Percentiles rank a stretch among this genome's conserved stretches.
Conservation (phyloP, 164 flowering plant genomes). For the Buxus sempervirens region DNA sequence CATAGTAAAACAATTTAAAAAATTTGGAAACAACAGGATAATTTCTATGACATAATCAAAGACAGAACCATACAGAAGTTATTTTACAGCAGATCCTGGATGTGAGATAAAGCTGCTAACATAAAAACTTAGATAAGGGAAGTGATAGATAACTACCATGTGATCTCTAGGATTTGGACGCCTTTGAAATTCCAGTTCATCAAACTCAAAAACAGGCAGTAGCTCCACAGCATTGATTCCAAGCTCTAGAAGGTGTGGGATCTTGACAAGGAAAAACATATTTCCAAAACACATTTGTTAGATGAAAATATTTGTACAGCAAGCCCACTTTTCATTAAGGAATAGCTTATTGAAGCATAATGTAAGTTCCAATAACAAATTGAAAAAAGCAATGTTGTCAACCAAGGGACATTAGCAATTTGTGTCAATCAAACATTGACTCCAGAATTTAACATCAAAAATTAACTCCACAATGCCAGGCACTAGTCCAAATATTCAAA, state of each 20-base stretch:
- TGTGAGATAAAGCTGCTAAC: neutral
- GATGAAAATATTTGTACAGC: neutral
- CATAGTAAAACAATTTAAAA: neutral
- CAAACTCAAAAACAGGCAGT: conserved; percentile 94
- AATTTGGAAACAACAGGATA: neutral
- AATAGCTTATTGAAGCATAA: neutral
- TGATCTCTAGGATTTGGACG: conserved; percentile 89
- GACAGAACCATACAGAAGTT: neutral
- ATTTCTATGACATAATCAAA: neutral
- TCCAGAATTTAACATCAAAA: no score
- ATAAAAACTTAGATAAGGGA: neutral
- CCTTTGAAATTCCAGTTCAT: conserved; percentile 92
- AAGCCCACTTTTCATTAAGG: neutral
- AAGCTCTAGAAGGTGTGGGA: conserved; percentile 92
- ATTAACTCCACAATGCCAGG: neutral
- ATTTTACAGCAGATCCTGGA: neutral
- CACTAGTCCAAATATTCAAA: no score
- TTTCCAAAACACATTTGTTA: conserved; percentile 7
- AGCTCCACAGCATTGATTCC: conserved; percentile 95
- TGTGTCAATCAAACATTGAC: neutral
- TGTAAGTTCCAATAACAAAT: neutral
- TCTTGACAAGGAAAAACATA: conserved; percentile 38
- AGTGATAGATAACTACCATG: conserved; percentile 49
- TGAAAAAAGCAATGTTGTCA: no score
- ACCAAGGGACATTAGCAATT: no score